Evolutionary conservation across 1,284 basidiomycete species (phyloP).

Genomic region (Heliocybe sulcata): DNA sequence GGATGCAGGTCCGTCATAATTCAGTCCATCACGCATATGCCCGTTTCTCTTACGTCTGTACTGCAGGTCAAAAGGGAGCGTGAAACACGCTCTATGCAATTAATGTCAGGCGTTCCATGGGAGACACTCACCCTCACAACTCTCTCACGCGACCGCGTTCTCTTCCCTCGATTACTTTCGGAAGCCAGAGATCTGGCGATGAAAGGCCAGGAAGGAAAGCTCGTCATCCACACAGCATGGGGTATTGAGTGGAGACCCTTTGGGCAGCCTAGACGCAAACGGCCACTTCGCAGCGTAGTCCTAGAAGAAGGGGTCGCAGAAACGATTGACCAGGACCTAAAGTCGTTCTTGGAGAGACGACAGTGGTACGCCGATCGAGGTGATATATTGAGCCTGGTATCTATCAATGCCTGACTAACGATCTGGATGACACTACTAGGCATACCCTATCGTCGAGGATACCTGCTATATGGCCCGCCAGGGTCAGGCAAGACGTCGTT

Average conservation of each 20-base stretch:
- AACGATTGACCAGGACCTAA: conserved; percentile 74
- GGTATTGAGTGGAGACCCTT: conserved; percentile 96
- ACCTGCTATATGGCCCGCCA: conserved; percentile 92
- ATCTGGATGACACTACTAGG: conserved; percentile 39
- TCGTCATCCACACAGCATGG: conserved; percentile 96
- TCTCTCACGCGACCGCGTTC: conserved; percentile 73
- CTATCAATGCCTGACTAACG: neutral
- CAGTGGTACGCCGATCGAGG: conserved; percentile 98
- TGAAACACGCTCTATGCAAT: conserved; percentile 87
- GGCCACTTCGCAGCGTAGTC: conserved; percentile 90
- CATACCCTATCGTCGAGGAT: conserved; percentile 95
- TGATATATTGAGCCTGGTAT: conserved; percentile 18
- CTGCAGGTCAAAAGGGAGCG: conserved; percentile 87
- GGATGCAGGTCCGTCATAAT: conserved; percentile 78
- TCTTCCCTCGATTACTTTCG: conserved; percentile 78
- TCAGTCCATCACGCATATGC: neutral
- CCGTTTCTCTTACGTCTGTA: neutral
- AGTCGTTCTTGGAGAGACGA: conserved; percentile 76
- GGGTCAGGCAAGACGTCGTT: conserved; percentile 98
- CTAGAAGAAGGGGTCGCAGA: conserved; percentile 77
- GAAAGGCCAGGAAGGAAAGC: conserved; percentile 85
- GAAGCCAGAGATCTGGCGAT: conserved; percentile 90
- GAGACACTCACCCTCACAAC: conserved; percentile 96
- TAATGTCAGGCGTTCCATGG: conserved; percentile 92
- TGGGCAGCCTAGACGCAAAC: conserved; percentile 84